Base-by-base conservation (phyloP, 352 stramenopile species). In the Saprolegnia parasitica region DNA sequence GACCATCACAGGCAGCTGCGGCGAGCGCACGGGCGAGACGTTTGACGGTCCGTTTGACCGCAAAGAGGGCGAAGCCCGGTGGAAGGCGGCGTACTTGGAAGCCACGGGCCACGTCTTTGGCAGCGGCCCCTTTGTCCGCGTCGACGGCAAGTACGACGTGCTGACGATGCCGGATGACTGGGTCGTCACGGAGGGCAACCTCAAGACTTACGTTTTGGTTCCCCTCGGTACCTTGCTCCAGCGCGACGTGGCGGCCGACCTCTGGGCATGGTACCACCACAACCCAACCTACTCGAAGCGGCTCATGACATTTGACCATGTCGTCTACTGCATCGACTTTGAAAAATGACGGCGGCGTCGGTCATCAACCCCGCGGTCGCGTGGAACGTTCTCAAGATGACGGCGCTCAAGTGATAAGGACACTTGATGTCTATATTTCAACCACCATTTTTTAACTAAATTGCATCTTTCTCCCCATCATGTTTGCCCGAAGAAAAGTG, bases 111-210 rank as follows among this genome's bases (percentile, higher is more conserved):
- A 60, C 35, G 8, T 4, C 11, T 35, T 35, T 60, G 52, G 52
- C 11, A 40, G 9, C 29, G 29, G 35, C 24, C 1, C 1, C 52
- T 42, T 60, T 60, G 11, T 16, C 11, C 24, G 35, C 24, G 13
- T 4, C 4, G n/a, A 18, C 52, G 52, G 35, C 35, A 60, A 60
- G 35, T 60, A 60, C 52, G 52, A 26, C 9, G 52, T 60, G 35
- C 35, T 60, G 4, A 35, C 24, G 4, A 15, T 24, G 35, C 52
- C 52, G 9, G 20, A 15, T 3, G 20, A 15, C 13, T 40, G 24
- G 24, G 52, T 21, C 35, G 52, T 60, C 13, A n/a, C 13, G 11
- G 52, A 60, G 10, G 52, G 20, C 35, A 60, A 21, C 24, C 13
- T 21, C 24, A 9, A 26, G 52, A 40, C 52, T 3, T 3, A n/a